These are phyloP conservation scores for Penicillium macrosclerotiorum DNA, from an alignment of 495 filamentous ascomycete genomes.

Conservation along the genomic window DNA sequence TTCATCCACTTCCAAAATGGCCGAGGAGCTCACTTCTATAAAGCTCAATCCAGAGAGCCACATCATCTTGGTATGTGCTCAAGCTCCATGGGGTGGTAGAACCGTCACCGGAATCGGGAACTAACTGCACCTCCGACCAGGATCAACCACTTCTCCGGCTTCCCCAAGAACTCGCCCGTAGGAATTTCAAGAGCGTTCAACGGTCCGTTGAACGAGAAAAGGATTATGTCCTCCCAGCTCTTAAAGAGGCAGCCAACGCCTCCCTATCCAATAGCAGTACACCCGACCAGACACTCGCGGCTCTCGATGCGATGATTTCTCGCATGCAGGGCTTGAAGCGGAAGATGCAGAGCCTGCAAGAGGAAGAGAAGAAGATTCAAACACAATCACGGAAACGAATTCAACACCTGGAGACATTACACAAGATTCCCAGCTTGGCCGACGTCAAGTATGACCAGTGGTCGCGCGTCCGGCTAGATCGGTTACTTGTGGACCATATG, in stretches of 20 bases:
- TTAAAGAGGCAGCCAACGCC: conserved; percentile 67
- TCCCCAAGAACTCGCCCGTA: conserved; percentile 84
- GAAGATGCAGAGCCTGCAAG: conserved; percentile 74
- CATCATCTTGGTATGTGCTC: conserved; percentile 59
- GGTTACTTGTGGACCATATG: conserved; percentile 87
- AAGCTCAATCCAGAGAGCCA: conserved; percentile 75
- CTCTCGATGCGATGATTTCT: conserved; percentile 78
- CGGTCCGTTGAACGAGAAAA: conserved; percentile 76
- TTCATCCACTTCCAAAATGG: conserved; percentile 28
- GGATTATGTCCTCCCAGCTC: conserved; percentile 62
- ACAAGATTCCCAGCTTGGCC: conserved; percentile 74
- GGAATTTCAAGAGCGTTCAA: conserved; percentile 89
- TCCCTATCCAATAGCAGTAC: conserved; percentile 58
- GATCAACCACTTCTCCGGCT: conserved; percentile 94
- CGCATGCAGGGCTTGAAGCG: conserved; percentile 82
- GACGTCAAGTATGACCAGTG: conserved; percentile 95
- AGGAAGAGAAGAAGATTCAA: conserved; percentile 74
- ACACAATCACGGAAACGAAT: conserved; percentile 72
- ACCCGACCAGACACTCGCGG: conserved; percentile 67
- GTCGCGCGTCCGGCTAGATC: conserved; percentile 75
- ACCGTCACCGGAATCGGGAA: conserved; percentile 10
- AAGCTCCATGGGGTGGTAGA: conserved; percentile 3
- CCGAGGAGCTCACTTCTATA: conserved; percentile 55
- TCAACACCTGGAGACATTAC: conserved; percentile 73
- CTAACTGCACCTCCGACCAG: conserved; percentile 43